Percentiles rank a stretch among this genome's conserved stretches.
phyloP scores from a whole-genome alignment of 495 filamentous ascomycete species.

The Annulohypoxylon nitens region DNA sequence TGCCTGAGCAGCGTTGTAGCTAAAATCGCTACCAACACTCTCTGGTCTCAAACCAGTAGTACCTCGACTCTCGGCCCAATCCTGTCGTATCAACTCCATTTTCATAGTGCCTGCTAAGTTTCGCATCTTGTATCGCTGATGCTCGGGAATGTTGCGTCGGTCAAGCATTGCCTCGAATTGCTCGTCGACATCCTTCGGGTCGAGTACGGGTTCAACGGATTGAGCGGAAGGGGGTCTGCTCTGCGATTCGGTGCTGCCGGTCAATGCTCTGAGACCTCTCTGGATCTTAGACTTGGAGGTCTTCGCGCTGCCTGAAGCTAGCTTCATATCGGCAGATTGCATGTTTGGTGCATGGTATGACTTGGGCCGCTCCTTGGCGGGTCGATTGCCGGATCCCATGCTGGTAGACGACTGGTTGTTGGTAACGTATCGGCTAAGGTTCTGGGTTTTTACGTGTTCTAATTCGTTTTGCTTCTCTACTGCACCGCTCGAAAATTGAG shows the following conservation, averaged over 20 bases:
- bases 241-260: constrained; percentile 59
- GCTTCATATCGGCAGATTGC: constrained; percentile 57
- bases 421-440: background rate
- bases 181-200: constrained; percentile 64
- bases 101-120: constrained; percentile 90
- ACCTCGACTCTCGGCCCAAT: constrained; percentile 75
- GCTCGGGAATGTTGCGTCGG: constrained; percentile 89
- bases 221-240: constrained; percentile 48
- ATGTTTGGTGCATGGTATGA: constrained; percentile 49
- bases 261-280: constrained; percentile 51
- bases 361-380: constrained; percentile 47
- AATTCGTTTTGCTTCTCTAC: constrained; percentile 44
- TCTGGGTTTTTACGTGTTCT: constrained; percentile 19
- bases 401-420: constrained; percentile 31
- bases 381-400: constrained; percentile 19
- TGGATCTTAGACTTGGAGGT: constrained; percentile 51
- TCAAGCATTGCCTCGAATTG: constrained; percentile 79
- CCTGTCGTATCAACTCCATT: constrained; percentile 91
- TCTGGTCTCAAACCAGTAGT: constrained; percentile 52
- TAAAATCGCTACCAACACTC: constrained; percentile 53
- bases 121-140: constrained; percentile 94
- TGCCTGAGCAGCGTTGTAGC: constrained; percentile 39
- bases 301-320: constrained; percentile 46
- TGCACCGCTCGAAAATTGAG: constrained; percentile 70
- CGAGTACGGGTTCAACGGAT: constrained; percentile 45